Conservation (phyloP, 2,329 filamentous ascomycete species). For the Aurifilum marmelostoma region DNA sequence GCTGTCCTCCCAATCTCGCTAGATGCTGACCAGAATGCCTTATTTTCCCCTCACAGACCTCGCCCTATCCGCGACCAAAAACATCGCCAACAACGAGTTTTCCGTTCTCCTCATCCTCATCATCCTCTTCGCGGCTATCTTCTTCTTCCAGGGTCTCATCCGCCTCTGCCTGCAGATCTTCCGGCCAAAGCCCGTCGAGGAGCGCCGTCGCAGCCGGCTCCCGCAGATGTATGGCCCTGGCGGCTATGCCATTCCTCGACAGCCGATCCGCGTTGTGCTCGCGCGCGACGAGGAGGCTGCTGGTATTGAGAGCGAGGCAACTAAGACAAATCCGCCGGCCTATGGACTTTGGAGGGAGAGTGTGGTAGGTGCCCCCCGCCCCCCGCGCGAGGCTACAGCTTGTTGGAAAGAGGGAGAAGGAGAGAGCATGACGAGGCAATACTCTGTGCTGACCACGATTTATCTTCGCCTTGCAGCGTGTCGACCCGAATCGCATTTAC, state of each 20-base stretch:
- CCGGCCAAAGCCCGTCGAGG: constrained; percentile 45
- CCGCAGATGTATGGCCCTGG: constrained; percentile 56
- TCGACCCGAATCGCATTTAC: constrained; percentile 79
- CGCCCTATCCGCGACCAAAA: constrained; percentile 68
- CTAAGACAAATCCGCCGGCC: constrained; percentile 72
- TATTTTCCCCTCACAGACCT: constrained; percentile 63
- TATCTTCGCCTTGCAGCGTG: constrained; percentile 52
- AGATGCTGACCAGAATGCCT: constrained; percentile 15
- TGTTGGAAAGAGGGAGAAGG: not conserved
- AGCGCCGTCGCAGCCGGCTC: constrained; percentile 34
- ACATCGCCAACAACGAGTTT: constrained; percentile 68
- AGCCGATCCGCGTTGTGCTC: constrained; percentile 77
- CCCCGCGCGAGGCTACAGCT: no score
- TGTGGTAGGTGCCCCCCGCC: constrained; percentile 62
- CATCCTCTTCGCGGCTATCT: constrained; percentile 72
- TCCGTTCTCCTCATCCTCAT: constrained; percentile 80
- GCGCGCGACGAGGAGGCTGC: constrained; percentile 73
- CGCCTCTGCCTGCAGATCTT: constrained; percentile 70
- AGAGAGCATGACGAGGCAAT: not conserved
- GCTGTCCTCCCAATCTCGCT: not conserved
- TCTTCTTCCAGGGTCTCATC: constrained; percentile 80
- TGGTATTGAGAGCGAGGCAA: constrained; percentile 57
- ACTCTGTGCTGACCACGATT: constrained; percentile 1
- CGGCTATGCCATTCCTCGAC: constrained; percentile 70
- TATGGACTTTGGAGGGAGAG: constrained; percentile 86